A percentile compares a stretch with the other conserved stretches of the same genome.
Conservation (phyloP, 371 early-diverging fungal species). For the Rhizomucor pusillus region DNA sequence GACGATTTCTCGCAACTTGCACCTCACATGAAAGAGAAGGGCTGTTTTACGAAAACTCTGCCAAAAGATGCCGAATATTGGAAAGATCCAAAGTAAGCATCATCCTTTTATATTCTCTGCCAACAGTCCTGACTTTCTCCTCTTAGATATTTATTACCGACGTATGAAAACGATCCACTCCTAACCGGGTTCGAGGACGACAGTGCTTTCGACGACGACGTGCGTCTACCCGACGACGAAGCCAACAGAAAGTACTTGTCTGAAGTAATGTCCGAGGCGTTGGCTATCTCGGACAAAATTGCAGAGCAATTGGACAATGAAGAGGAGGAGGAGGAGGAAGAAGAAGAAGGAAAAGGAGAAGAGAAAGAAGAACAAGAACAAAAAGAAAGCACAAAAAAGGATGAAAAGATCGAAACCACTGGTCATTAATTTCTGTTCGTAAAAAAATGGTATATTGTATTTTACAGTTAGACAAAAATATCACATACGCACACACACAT, state of each 20-base stretch:
- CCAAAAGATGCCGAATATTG: conserved; percentile 59
- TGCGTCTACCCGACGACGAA: conserved; percentile 25
- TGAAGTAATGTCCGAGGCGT: conserved; percentile 3
- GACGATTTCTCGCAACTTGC: conserved; percentile 46
- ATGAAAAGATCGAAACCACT: neutral
- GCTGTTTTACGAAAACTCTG: conserved; percentile 49
- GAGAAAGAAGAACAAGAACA: too few relatives aligned
- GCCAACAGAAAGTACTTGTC: conserved; percentile 33
- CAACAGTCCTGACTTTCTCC: neutral
- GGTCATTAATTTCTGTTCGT: too few relatives aligned
- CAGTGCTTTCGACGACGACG: conserved; percentile 47
- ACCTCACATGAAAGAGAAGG: conserved; percentile 53
- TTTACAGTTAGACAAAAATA: too few relatives aligned
- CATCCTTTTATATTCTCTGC: neutral
- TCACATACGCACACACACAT: too few relatives aligned
- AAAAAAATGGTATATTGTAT: too few relatives aligned
- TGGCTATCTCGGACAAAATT: conserved; percentile 2
- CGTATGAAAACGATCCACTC: conserved; percentile 85
- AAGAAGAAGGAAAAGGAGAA: too few relatives aligned
- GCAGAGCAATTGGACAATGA: neutral
- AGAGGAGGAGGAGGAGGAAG: neutral
- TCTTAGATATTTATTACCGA: conserved; percentile 68
- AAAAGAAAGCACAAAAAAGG: neutral
- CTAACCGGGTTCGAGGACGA: conserved; percentile 76
- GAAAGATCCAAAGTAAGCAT: conserved; percentile 72